A percentile compares a stretch with the other conserved stretches of the same genome.
Evolutionary conservation across 129 eudicot species (phyloP).

Genomic region (Tagetes patula): DNA sequence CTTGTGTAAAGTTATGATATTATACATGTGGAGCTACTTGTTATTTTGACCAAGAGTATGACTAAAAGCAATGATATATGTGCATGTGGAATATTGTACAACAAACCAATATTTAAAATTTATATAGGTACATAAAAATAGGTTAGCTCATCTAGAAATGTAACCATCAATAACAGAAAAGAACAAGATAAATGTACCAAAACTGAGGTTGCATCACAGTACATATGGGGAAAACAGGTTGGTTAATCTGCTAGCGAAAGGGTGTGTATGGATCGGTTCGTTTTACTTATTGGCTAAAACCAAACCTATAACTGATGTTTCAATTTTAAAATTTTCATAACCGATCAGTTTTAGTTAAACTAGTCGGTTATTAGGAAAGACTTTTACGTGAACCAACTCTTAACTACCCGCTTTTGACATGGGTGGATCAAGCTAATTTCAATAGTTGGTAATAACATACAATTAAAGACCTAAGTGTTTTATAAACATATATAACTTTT

Average conservation of each 20-base stretch:
- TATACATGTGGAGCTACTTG: slow-evolving; percentile 1
- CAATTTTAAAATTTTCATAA: no score
- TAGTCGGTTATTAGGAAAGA: no score
- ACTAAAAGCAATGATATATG: background rate
- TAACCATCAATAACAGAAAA: slow-evolving; percentile 6
- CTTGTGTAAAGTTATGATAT: slow-evolving; percentile 4
- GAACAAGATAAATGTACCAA: slow-evolving; percentile 11
- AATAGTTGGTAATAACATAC: no score
- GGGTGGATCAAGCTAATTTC: no score
- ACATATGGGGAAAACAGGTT: background rate
- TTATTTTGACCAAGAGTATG: background rate
- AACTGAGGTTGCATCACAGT: background rate
- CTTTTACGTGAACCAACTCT: no score
- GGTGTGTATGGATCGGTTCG: no score
- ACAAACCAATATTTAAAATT: background rate
- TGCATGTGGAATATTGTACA: slow-evolving; percentile 9
- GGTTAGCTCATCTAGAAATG: background rate
- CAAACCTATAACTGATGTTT: no score
- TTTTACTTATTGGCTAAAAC: no score
- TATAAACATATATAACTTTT: no score
- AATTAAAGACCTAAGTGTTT: no score
- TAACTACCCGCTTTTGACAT: no score
- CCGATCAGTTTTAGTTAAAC: no score
- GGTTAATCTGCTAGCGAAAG: background rate
- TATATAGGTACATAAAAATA: background rate